phyloP scores from a whole-genome alignment of 2,329 filamentous ascomycete genomes.

The Xylariaceae sp. region DNA sequence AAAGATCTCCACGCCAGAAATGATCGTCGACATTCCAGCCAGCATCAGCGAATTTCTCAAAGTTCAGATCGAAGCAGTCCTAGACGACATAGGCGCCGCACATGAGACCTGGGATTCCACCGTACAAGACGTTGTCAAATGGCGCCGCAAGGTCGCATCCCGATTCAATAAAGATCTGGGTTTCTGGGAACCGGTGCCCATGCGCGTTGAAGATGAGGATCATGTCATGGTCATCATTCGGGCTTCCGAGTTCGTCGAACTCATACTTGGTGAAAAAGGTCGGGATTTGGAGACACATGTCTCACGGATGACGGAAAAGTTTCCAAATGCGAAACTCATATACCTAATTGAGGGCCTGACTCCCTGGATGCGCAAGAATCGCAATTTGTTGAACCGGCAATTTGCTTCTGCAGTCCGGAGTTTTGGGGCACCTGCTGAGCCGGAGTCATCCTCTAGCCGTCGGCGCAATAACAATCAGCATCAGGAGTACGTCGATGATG shows the following conservation, averaged over 20 bases:
- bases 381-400: conserved; percentile 61
- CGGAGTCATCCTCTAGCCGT: conserved; percentile 27
- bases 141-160: conserved; percentile 64
- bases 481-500: conserved; percentile 58
- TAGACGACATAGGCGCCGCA: conserved; percentile 48
- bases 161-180: conserved; percentile 57
- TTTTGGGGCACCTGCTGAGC: conserved; percentile 34
- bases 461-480: conserved; percentile 39
- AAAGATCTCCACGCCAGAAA: conserved; percentile 67
- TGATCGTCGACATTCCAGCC: conserved; percentile 68
- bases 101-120: conserved; percentile 43
- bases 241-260: conserved; percentile 62
- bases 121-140: conserved; percentile 55
- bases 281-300: conserved; percentile 57
- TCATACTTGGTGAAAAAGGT: conserved; percentile 46
- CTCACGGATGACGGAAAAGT: conserved; percentile 48
- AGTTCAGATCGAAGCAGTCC: conserved; percentile 46
- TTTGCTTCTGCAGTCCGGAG: conserved; percentile 62
- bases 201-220: conserved; percentile 51
- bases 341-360: conserved; percentile 69
- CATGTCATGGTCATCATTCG: conserved; percentile 60
- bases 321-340: conserved; percentile 53
- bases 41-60: conserved; percentile 47
- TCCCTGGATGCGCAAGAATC: conserved; percentile 65
- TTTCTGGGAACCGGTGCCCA: conserved; percentile 60